Conservation (phyloP, 768 basidiomycete species). For the Suillus variegatus region DNA sequence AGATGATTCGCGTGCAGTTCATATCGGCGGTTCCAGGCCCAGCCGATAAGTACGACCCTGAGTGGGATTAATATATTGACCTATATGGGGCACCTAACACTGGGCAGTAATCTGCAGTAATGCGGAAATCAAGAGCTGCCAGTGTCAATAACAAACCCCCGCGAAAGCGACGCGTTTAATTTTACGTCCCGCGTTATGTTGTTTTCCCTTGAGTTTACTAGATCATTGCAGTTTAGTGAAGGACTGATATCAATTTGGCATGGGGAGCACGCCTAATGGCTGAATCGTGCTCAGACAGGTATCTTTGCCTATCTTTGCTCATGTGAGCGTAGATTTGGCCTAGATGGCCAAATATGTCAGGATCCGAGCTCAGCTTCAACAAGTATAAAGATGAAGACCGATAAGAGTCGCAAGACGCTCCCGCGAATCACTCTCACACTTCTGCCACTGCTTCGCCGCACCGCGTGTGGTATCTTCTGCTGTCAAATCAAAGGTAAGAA, state of each 20-base stretch:
- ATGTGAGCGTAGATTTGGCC: neutral
- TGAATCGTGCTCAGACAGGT: neutral
- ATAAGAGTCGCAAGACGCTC: conserved; percentile 3
- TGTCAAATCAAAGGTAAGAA: conserved; percentile 2
- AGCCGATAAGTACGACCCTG: conserved; percentile 4
- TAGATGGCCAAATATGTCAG: neutral
- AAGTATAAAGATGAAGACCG: neutral
- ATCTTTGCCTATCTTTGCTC: neutral
- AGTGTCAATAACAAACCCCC: neutral
- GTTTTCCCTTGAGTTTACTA: neutral
- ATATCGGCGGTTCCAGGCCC: conserved; percentile 2
- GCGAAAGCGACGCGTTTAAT: conserved; percentile 2
- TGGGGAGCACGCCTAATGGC: neutral
- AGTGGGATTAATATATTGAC: neutral
- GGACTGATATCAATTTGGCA: neutral
- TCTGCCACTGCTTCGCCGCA: conserved; percentile 6
- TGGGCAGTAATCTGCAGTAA: neutral
- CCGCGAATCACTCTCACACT: conserved; percentile 7
- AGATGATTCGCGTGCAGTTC: neutral
- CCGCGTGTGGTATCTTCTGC: neutral
- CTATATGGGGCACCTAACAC: neutral
- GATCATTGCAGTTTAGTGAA: neutral
- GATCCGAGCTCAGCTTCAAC: neutral
- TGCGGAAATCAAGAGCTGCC: neutral
- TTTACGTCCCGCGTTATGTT: conserved; percentile 6